Base-by-base conservation (phyloP, 805 yeast genomes). In the Debaryomyces maramus region DNA sequence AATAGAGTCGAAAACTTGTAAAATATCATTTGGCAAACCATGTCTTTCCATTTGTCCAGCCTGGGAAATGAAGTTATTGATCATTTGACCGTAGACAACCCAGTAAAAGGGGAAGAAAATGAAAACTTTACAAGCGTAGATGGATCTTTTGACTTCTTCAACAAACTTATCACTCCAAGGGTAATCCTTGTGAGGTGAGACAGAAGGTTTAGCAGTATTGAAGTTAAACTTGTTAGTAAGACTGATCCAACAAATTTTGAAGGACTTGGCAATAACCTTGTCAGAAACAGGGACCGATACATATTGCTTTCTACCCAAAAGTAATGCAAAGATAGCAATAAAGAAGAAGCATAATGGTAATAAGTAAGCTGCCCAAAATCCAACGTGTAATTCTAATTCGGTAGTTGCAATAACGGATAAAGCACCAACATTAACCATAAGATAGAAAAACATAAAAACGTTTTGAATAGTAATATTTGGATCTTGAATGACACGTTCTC, bases 11-110 rank as follows among this genome's bases (percentile, higher is more conserved):
- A 86, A 76, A 55, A 80, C 83, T 63, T 81, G 84, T 69, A 85
- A 75, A 52, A 85, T 71, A 70, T 85, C 95, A 58, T 86, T 86
- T 49, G 95, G 93, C 51, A 85, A 72, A 29, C 87, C 85, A 58
- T 85, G 88, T 39, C 77, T 68, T 52, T 83, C 78, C 87, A 85
- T 81, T 48, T 76, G 72, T 42, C 81, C 85, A 32, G 90, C 88
- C 58, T 83, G 88, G 29, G 87, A 75, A 43, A 83, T 76, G 53
- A 85, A 83, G 61, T 81, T 81, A 65, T 79, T 81, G 43, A 78
- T 59, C 85, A 85, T 84, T 67, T 83, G 88, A 18, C 72, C 72
- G 61, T 83, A 83, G 24, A 80, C 81, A 36, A 82, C 72, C 88
- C 88, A 83, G 70, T 80, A 85, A 37, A 85, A 68, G 27, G 89